A percentile compares a stretch with the other conserved stretches of the same genome.
Evolutionary conservation across 2,329 filamentous ascomycete species (phyloP).

Genomic region (Pseudogymnoascus pannorum): DNA sequence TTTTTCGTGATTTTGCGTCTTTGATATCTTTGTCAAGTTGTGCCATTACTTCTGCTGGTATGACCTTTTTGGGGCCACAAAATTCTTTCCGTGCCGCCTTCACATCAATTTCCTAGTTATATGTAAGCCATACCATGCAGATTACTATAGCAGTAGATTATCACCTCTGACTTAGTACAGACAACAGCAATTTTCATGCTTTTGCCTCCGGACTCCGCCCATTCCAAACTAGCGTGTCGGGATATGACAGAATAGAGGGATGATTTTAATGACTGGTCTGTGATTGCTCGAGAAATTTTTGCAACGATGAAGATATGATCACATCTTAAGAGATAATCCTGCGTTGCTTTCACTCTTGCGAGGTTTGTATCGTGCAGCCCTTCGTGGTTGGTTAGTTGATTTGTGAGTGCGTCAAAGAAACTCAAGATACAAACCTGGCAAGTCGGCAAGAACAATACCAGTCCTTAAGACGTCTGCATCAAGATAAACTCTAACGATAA

Average conservation of each 20-base stretch:
- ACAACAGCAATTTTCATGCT: conserved; percentile 29
- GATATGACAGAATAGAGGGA: conserved; percentile 27
- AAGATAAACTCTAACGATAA: conserved; percentile 25
- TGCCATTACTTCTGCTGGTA: conserved; percentile 17
- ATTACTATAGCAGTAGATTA: neutral
- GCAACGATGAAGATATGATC: conserved; percentile 32
- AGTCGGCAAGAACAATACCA: conserved; percentile 31
- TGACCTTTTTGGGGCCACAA: conserved; percentile 22
- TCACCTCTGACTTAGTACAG: conserved; percentile 30
- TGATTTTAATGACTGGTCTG: conserved; percentile 29
- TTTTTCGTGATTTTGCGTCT: conserved; percentile 20
- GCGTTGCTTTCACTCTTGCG: conserved; percentile 29
- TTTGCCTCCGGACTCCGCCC: conserved; percentile 20
- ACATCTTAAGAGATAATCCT: conserved; percentile 31
- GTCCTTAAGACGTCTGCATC: conserved; percentile 28
- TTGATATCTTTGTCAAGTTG: conserved; percentile 26
- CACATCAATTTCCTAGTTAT: conserved; percentile 27
- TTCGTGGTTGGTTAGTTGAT: conserved; percentile 9
- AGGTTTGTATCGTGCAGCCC: conserved; percentile 30
- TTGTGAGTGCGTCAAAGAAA: neutral
- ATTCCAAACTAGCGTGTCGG: conserved; percentile 26
- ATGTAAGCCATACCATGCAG: neutral
- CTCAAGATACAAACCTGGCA: conserved; percentile 25
- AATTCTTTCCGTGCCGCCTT: conserved; percentile 24
- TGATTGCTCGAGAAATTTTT: conserved; percentile 31